These are phyloP conservation scores for Sistotremastrum suecicum DNA, from an alignment of 768 basidiomycete genomes.

Conservation along the genomic window DNA sequence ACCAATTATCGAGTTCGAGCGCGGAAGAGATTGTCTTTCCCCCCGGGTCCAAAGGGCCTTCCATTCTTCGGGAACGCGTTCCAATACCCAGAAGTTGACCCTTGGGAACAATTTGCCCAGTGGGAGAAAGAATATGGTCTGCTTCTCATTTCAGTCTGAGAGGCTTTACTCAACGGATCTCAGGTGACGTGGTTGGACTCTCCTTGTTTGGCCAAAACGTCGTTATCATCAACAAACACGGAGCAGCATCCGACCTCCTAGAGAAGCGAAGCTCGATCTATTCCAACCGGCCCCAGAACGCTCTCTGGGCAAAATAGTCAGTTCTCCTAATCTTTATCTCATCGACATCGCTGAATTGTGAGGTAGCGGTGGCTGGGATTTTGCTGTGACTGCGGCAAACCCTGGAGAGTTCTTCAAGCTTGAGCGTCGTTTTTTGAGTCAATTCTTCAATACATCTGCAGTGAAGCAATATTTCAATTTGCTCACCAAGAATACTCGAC, in stretches of 20 bases:
- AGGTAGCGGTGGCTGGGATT: no score
- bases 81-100: constrained; percentile 29
- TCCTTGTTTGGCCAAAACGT: constrained; percentile 16
- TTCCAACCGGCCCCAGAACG: constrained; percentile 25
- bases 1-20: no score
- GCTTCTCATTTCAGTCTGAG: background rate
- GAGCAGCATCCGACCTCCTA: constrained; percentile 32
- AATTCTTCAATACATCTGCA: no score
- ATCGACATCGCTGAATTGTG: no score
- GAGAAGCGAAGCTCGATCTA: constrained; percentile 34
- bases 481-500: no score
- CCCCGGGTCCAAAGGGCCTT: constrained; percentile 30
- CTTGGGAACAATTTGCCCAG: constrained; percentile 34
- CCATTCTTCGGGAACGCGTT: constrained; percentile 32
- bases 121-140: constrained; percentile 33
- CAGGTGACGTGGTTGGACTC: constrained; percentile 14
- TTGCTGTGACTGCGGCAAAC: no score
- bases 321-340: no score
- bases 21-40: constrained; percentile 5
- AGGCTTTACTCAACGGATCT: no score
- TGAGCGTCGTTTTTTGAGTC: no score
- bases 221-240: constrained; percentile 28
- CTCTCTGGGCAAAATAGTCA: background rate
- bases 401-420: no score
- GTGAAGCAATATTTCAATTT: no score